These are phyloP conservation scores for Aspergillus homomorphus DNA, from an alignment of 495 filamentous ascomycete species.

Conservation along the genomic window DNA sequence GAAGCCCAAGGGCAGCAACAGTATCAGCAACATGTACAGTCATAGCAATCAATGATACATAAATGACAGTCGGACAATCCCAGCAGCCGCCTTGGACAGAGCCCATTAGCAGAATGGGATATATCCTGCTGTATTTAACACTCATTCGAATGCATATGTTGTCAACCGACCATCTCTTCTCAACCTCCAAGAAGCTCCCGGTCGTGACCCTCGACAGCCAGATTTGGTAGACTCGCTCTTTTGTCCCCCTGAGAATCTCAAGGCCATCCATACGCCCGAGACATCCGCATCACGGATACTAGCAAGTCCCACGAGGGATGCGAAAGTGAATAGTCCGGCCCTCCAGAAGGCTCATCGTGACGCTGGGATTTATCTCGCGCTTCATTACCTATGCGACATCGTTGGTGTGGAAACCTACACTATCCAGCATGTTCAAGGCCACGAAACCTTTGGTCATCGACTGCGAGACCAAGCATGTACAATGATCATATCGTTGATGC, in stretches of 20 bases:
- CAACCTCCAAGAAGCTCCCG: slow-evolving; percentile 48
- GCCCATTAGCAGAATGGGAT: too few species aligned
- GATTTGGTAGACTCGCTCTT: slow-evolving; percentile 33
- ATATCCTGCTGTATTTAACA: too few species aligned
- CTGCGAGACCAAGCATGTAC: slow-evolving; percentile 50
- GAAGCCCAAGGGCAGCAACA: too few species aligned
- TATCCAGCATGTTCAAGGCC: slow-evolving; percentile 55
- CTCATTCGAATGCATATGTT: too few species aligned
- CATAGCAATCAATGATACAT: too few species aligned
- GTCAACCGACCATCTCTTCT: too few species aligned
- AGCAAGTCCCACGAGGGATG: slow-evolving; percentile 56
- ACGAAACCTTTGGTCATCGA: slow-evolving; percentile 47
- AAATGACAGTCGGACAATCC: too few species aligned
- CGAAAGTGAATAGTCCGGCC: slow-evolving; percentile 38
- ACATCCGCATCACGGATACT: slow-evolving; percentile 50
- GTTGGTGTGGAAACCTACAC: slow-evolving; percentile 51
- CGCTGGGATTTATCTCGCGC: slow-evolving; percentile 55
- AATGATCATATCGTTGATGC: slow-evolving; percentile 61
- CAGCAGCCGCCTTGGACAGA: too few species aligned
- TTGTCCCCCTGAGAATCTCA: slow-evolving; percentile 26
- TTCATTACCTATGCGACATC: slow-evolving; percentile 43
- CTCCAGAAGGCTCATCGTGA: slow-evolving; percentile 51
- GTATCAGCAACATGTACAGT: too few species aligned
- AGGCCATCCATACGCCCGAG: slow-evolving; percentile 46
- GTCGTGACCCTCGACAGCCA: slow-evolving; percentile 32